Base-by-base conservation (phyloP, 1,284 basidiomycete genomes). In the Ustilago lituana region DNA sequence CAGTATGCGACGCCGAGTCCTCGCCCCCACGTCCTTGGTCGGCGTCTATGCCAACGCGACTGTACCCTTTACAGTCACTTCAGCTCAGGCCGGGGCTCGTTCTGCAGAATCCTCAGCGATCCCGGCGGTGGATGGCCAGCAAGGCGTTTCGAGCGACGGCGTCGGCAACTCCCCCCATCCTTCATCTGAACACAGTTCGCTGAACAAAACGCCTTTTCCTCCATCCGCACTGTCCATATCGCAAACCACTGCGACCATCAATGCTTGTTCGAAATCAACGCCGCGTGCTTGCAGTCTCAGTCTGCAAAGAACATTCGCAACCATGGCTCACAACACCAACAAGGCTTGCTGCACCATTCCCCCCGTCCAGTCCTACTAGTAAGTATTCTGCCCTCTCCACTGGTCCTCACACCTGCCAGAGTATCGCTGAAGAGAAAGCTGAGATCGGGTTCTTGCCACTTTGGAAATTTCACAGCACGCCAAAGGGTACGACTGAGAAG, bases 321-420 rank as follows among this genome's bases (percentile, higher is more conserved):
- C 50, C 22, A 73, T 73, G 70, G 51, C 70, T 33, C 44, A 55
- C 46, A 73, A 73, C 70, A 68, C 65, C 47, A 78, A 76, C 67
- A 57, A 76, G 50, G 85, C 84, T n/a, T 85, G 84, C 82, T 85
- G 85, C 82, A 77, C 76, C 47, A 80, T 85, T 51, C 84, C 85
- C 23, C 84, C 85, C 39, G 84, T 84, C 53, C 69, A 84, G 78
- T 82, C 82, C 48, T 78, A 84, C 53, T 85, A 86, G 81, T 66
- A 31, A 66, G 63, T 63, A 26, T 32, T 10, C 1, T 20, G 4
- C 10, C n/a, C 17, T 22, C 3, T 19, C 31, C n/a, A n/a, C n/a
- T 35, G 17, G 22, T 41, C 3, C 5, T 41, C 4, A 20, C 15
- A 22, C 3, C n/a, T n/a, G n/a, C n/a, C n/a, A n/a, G n/a, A n/a